Percentiles rank a stretch among this genome's conserved stretches.
These are phyloP conservation scores for Lactarius deliciosus DNA, from an alignment of 768 basidiomycete species.

Conservation along the genomic window DNA sequence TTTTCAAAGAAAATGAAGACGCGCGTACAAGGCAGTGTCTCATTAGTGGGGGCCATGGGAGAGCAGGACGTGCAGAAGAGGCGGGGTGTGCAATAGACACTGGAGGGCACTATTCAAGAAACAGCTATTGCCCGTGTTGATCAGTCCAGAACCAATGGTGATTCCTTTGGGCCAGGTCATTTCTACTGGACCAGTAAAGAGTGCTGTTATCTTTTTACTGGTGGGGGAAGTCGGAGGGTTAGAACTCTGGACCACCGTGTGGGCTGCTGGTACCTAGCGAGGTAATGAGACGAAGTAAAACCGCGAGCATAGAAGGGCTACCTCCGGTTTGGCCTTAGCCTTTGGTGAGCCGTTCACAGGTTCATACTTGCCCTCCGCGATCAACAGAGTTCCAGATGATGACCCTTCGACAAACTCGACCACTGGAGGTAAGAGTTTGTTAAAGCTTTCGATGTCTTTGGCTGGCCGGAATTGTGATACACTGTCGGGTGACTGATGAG, in stretches of 20 bases:
- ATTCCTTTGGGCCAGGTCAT: constrained; percentile 57
- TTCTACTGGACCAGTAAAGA: constrained; percentile 55
- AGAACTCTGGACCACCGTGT: constrained; percentile 8
- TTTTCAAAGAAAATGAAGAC: not conserved
- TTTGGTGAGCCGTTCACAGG: constrained; percentile 74
- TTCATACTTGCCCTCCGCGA: constrained; percentile 75
- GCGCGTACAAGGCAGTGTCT: constrained; percentile 57
- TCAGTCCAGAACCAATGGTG: constrained; percentile 60
- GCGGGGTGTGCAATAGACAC: constrained; percentile 89
- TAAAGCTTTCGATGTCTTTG: constrained; percentile 72
- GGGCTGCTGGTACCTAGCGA: constrained; percentile 6
- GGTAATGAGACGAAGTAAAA: not conserved
- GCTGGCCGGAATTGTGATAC: constrained; percentile 59
- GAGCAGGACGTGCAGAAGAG: constrained; percentile 64
- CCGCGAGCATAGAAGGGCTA: constrained; percentile 35
- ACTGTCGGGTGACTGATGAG: constrained; percentile 53
- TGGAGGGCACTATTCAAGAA: constrained; percentile 95
- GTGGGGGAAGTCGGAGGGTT: constrained; percentile 23
- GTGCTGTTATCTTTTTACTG: constrained; percentile 25
- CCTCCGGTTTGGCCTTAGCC: constrained; percentile 45
- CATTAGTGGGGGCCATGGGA: constrained; percentile 51
- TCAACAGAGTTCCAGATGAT: constrained; percentile 69
- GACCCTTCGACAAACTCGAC: constrained; percentile 85
- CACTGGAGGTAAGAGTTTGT: constrained; percentile 73
- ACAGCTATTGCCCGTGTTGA: constrained; percentile 92